phyloP scores from a whole-genome alignment of 2,329 filamentous ascomycete genomes.

The Polytolypa hystricis region DNA sequence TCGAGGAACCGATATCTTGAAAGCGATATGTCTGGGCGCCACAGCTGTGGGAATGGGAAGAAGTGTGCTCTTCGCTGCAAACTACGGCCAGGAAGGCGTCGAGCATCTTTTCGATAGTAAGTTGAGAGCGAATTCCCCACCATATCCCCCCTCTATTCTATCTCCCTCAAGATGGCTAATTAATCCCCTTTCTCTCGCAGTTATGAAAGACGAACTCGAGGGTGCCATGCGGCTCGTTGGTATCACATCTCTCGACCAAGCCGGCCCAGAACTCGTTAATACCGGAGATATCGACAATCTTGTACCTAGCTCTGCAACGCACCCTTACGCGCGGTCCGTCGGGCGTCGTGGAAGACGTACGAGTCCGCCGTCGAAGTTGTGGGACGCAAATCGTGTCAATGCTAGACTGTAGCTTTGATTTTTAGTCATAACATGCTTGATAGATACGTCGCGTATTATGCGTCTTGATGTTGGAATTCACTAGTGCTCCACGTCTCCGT shows the following conservation, averaged over 20 bases:
- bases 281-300: conserved; percentile 41
- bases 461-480: too few relatives aligned
- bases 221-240: conserved; percentile 39
- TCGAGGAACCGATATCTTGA: conserved; percentile 45
- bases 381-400: conserved; percentile 6
- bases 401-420: conserved; percentile 4
- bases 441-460: too few relatives aligned
- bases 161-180: background rate
- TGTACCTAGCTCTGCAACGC: conserved; percentile 30
- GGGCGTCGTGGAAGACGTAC: conserved; percentile 18
- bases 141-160: background rate
- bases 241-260: conserved; percentile 35
- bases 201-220: conserved; percentile 38
- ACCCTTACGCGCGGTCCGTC: conserved; percentile 33
- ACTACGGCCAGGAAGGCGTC: conserved; percentile 45
- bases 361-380: conserved; percentile 18
- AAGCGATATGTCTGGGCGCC: conserved; percentile 43
- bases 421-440: background rate
- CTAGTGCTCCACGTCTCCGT: too few relatives aligned
- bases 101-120: conserved; percentile 46
- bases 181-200: conserved; percentile 12
- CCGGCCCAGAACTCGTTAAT: conserved; percentile 34
- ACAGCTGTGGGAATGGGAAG: conserved; percentile 45
- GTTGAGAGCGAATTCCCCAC: conserved; percentile 16
- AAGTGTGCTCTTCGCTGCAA: conserved; percentile 42